A percentile compares a stretch with the other conserved stretches of the same genome.
These are phyloP conservation scores for Termitomyces titanicus DNA, from an alignment of 768 basidiomycete species.

Conservation along the genomic window DNA sequence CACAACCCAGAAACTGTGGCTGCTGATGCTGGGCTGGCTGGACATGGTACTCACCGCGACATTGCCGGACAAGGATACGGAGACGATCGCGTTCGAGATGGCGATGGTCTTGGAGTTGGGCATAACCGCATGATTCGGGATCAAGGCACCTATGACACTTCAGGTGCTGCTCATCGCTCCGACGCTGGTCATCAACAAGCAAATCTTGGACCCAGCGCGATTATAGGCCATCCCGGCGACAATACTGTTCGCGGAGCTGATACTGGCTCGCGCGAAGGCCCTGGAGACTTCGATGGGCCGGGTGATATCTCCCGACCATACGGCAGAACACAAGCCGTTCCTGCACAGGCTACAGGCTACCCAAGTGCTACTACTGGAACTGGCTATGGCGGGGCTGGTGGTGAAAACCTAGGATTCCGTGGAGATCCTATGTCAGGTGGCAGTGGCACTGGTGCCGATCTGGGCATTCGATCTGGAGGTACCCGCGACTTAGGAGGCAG, in stretches of 20 bases:
- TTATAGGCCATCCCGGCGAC: neutral
- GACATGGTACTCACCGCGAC: neutral
- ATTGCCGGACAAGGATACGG: neutral
- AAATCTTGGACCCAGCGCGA: too few species aligned
- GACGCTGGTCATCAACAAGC: neutral
- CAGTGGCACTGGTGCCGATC: slow-evolving; percentile 4
- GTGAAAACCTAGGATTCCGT: slow-evolving; percentile 6
- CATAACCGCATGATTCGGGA: neutral
- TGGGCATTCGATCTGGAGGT: slow-evolving; percentile 1
- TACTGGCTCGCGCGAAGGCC: neutral
- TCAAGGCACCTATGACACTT: neutral
- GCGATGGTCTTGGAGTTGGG: neutral
- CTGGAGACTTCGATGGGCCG: neutral
- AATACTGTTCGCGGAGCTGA: neutral
- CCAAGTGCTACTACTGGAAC: neutral
- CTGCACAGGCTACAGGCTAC: neutral
- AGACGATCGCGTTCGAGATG: neutral
- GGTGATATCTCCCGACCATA: neutral
- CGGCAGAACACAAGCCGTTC: neutral
- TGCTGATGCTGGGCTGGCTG: neutral
- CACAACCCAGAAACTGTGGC: neutral
- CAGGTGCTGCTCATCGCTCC: neutral
- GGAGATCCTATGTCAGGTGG: slow-evolving; percentile 3
- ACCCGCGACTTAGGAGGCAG: neutral
- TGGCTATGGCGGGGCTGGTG: slow-evolving; percentile 2